Evolutionary conservation across 495 filamentous ascomycete species (phyloP).

Genomic region (Aspergillus taichungensis): DNA sequence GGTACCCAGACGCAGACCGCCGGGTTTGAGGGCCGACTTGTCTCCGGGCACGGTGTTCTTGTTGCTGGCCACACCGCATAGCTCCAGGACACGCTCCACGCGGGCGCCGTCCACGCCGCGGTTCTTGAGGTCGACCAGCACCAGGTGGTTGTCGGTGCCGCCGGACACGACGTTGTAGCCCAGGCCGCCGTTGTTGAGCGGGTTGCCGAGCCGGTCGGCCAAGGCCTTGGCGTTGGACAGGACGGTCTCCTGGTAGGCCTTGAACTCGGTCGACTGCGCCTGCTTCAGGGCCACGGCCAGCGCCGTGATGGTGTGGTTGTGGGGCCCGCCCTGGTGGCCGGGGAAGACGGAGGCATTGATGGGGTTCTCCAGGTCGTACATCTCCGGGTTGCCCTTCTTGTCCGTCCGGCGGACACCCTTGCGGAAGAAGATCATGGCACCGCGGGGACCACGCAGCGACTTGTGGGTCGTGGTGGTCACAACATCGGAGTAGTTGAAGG

Average conservation of each 20-base stretch:
- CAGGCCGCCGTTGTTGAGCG: slow-evolving; percentile 64
- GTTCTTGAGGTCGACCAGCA: slow-evolving; percentile 91
- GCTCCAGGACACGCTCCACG: slow-evolving; percentile 88
- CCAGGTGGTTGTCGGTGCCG: slow-evolving; percentile 94
- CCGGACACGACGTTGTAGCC: slow-evolving; percentile 89
- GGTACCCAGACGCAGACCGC: slow-evolving; percentile 84
- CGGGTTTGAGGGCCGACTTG: slow-evolving; percentile 82
- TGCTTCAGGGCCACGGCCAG: slow-evolving; percentile 90
- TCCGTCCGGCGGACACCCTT: slow-evolving; percentile 79
- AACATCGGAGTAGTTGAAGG: slow-evolving; percentile 84
- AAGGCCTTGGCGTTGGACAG: slow-evolving; percentile 84
- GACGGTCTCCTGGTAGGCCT: slow-evolving; percentile 78
- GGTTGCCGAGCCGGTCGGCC: slow-evolving; percentile 59
- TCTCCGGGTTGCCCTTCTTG: slow-evolving; percentile 74
- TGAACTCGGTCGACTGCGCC: slow-evolving; percentile 82
- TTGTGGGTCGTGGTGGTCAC: slow-evolving; percentile 99
- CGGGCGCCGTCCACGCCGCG: slow-evolving; percentile 83
- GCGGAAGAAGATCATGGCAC: slow-evolving; percentile 97
- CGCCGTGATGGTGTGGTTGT: slow-evolving; percentile 98
- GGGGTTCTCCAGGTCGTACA: slow-evolving; percentile 87
- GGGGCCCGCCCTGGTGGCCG: slow-evolving; percentile 95
- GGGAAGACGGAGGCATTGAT: slow-evolving; percentile 98
- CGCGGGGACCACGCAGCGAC: slow-evolving; percentile 85
- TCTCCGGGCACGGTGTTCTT: slow-evolving; percentile 99
- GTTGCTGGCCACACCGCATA: slow-evolving; percentile 91